Conservation (phyloP, 1,284 basidiomycete species). For the Trichosporon coremiiforme region DNA sequence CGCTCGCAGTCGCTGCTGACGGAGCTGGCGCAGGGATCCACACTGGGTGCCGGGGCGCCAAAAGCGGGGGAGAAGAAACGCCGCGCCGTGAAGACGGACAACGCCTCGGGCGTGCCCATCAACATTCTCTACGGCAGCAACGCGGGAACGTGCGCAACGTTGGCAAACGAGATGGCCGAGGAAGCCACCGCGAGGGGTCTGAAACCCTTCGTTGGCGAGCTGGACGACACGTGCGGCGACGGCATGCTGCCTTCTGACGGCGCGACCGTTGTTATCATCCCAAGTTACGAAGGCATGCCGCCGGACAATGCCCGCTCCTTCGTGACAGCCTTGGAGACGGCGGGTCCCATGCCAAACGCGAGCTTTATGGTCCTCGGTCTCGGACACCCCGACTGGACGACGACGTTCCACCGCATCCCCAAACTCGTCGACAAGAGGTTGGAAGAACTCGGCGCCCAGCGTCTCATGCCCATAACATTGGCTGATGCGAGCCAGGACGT, state of each 20-base stretch:
- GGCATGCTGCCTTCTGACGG: constrained; percentile 57
- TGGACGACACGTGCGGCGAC: constrained; percentile 58
- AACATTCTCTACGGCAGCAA: constrained; percentile 56
- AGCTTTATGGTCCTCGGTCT: constrained; percentile 62
- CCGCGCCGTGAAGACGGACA: constrained; percentile 7
- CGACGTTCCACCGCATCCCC: constrained; percentile 62
- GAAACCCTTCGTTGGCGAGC: constrained; percentile 56
- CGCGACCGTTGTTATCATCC: constrained; percentile 61
- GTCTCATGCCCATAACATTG: constrained; percentile 41
- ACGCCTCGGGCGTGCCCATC: constrained; percentile 31
- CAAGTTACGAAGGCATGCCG: constrained; percentile 60
- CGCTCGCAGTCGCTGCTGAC: constrained; percentile 13
- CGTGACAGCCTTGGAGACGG: neutral
- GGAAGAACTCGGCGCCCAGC: constrained; percentile 55
- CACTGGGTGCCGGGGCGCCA: constrained; percentile 5
- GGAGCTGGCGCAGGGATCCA: constrained; percentile 4
- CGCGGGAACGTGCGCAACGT: constrained; percentile 61
- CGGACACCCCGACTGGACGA: constrained; percentile 62
- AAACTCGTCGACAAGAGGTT: constrained; percentile 57
- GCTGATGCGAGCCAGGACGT: constrained; percentile 16
- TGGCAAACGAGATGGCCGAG: constrained; percentile 60
- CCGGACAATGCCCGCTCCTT: constrained; percentile 11
- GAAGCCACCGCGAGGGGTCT: constrained; percentile 59
- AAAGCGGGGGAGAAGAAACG: constrained; percentile 20
- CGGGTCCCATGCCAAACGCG: constrained; percentile 32